A percentile compares a stretch with the other conserved stretches of the same genome.
phyloP scores from a whole-genome alignment of 2,329 filamentous ascomycete species.

The Rutstroemia sp. region DNA sequence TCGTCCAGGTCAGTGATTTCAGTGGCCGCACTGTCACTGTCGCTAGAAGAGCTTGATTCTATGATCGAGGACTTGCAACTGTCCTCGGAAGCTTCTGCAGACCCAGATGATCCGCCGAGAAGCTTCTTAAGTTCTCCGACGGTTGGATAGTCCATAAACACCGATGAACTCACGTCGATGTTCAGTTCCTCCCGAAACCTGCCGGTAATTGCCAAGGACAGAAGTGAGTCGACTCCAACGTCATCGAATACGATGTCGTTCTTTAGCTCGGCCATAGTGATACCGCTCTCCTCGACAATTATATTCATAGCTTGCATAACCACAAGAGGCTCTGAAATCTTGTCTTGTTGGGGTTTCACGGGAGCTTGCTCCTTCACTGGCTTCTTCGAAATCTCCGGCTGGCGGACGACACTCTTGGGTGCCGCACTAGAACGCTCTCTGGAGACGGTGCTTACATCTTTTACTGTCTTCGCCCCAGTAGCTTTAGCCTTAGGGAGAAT shows the following conservation, averaged over 20 bases:
- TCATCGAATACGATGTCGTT: conserved; percentile 38
- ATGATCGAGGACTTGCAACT: too few species aligned
- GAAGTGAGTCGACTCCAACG: neutral
- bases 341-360: neutral
- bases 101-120: neutral
- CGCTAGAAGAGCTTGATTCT: neutral
- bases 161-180: conserved; percentile 36
- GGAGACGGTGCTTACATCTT: neutral
- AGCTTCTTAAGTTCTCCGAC: neutral
- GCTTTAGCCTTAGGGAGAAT: neutral
- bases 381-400: neutral
- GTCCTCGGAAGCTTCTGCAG: neutral
- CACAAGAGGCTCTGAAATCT: neutral
- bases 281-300: conserved; percentile 31
- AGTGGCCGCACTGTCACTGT: neutral
- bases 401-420: neutral
- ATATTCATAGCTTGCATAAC: neutral
- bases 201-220: conserved; percentile 28
- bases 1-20: neutral
- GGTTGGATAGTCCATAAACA: conserved; percentile 3
- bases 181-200: conserved; percentile 47
- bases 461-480: neutral
- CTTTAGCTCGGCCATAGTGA: conserved; percentile 39
- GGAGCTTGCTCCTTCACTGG: neutral
- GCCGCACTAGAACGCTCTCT: neutral